Base-by-base conservation (phyloP, 2,329 filamentous ascomycete species). In the Xylaria polymorpha region DNA sequence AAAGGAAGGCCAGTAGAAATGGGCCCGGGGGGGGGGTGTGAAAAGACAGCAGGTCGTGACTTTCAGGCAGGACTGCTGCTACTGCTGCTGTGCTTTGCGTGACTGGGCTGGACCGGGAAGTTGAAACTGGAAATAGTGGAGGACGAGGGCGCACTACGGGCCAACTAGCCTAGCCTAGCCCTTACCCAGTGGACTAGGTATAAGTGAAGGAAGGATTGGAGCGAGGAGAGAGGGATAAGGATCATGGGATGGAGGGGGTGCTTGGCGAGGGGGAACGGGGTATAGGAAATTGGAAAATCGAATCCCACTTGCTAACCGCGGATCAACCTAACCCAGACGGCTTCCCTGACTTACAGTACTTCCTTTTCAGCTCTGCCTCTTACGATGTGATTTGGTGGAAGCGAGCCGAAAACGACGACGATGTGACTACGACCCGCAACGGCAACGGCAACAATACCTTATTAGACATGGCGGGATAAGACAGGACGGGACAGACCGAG, bases 121-220 rank as follows among this genome's bases (percentile, higher is more conserved):
- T 69, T 66, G 64, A 61, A 60, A 64, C 58, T 69, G 66, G 51
- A 58, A 71, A 71, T 69, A 69, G 70, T 71, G 70, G 70, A 71
- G 68, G 65, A 50, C 8, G 65, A 68, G 62, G 67, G 61, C 67
- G 70, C 61, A 65, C 64, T 70, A 70, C 61, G 62, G 67, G 64
- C 65, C 61, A 64, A 66, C 61, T 70, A 68, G 61, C 60, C 64
- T 68, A 63, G 68, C 58, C 64, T 67, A 72, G 70, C 68, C 67
- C 70, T 70, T 71, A 71, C 70, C 70, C 64, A 70, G 60, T 51
- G 35, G 55, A 32, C 59, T 68, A 66, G 59, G 55, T 25, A 25
- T 44, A 25, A 15, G 55, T 56, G 53, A 64, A 53, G 62, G 64
- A 69, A 59, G 60, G 69, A 64, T 60, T 46, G 56, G 56, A 37